phyloP scores from a whole-genome alignment of 169 alveolate genomes.

The Plasmodium relictum region DNA sequence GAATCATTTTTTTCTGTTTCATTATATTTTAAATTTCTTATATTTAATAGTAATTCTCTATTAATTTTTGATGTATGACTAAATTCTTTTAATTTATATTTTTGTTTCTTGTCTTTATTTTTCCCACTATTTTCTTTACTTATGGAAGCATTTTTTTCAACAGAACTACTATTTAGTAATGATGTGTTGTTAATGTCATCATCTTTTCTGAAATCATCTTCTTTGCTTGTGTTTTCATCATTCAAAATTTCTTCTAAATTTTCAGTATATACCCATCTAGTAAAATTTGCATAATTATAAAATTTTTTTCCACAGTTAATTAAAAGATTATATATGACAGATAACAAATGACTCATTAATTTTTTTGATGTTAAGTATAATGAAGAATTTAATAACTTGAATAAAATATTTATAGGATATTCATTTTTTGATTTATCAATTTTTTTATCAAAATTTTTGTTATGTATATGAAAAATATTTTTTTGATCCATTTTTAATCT shows the following conservation, averaged over 20 bases:
- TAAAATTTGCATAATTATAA: constrained; percentile 44
- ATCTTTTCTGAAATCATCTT: constrained; percentile 4
- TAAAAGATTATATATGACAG: constrained; percentile 80
- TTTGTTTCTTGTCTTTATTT: constrained; percentile 1
- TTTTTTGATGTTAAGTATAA: constrained; percentile 85
- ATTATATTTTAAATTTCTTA: constrained; percentile 34
- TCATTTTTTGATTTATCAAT: constrained; percentile 12
- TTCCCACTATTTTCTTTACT: constrained; percentile 4
- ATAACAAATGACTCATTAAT: constrained; percentile 83
- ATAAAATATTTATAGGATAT: constrained; percentile 83
- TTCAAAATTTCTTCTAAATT: constrained; percentile 41
- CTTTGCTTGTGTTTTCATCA: not conserved
- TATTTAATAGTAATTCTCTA: constrained; percentile 51
- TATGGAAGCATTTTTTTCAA: not conserved
- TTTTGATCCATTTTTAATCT: constrained; percentile 59
- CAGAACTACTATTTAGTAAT: not conserved
- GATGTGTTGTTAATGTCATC: not conserved
- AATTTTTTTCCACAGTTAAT: constrained; percentile 44
- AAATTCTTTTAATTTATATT: constrained; percentile 30
- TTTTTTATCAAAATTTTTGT: not conserved
- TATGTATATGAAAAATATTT: not conserved
- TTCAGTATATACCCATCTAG: constrained; percentile 72
- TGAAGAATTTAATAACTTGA: constrained; percentile 81
- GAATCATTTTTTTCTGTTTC: constrained; percentile 40
- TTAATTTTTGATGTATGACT: constrained; percentile 40